Conservation (phyloP, 2,329 filamentous ascomycete genomes). For the Xylariales sp. region DNA sequence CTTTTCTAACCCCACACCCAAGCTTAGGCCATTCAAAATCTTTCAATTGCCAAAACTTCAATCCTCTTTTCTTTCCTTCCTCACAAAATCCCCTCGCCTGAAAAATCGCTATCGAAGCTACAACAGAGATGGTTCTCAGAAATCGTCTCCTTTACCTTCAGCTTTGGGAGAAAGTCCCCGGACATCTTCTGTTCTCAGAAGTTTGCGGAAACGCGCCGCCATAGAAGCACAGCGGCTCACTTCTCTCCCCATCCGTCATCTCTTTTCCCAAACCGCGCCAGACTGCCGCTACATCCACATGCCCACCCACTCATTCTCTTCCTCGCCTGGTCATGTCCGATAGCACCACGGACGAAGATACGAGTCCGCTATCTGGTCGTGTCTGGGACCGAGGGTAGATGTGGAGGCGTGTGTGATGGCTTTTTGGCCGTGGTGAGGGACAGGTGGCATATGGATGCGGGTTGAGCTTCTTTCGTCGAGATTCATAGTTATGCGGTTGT, state of each 20-base stretch:
- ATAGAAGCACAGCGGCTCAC: constrained; percentile 98
- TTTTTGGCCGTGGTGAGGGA: constrained; percentile 27
- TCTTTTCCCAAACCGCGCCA: constrained; percentile 29
- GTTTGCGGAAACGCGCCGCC: constrained; percentile 96
- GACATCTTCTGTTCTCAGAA: constrained; percentile 58
- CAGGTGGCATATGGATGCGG: constrained; percentile 39
- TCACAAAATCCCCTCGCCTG: constrained; percentile 77
- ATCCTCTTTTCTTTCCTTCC: constrained; percentile 32
- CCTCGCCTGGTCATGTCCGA: constrained; percentile 22
- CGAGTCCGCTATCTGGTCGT: constrained; percentile 62
- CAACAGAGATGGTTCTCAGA: constrained; percentile 64
- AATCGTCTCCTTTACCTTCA: constrained; percentile 32
- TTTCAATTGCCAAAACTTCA: too few species aligned
- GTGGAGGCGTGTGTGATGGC: constrained; percentile 21
- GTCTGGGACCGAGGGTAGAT: constrained; percentile 17
- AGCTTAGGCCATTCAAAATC: too few species aligned
- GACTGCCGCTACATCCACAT: constrained; percentile 43
- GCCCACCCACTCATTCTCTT: constrained; percentile 28
- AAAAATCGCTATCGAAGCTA: constrained; percentile 99
- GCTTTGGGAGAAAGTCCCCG: constrained; percentile 99
- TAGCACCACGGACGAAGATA: constrained; percentile 75
- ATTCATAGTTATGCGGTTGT: constrained; percentile 99
- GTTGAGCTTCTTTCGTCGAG: constrained; percentile 76
- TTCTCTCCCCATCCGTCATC: constrained; percentile 55
- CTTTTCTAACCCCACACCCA: constrained; percentile 4